A percentile compares a stretch with the other conserved stretches of the same genome.
These are phyloP conservation scores for Aquilaria malaccensis DNA, from an alignment of 345 rosid species.

Conservation along the genomic window DNA sequence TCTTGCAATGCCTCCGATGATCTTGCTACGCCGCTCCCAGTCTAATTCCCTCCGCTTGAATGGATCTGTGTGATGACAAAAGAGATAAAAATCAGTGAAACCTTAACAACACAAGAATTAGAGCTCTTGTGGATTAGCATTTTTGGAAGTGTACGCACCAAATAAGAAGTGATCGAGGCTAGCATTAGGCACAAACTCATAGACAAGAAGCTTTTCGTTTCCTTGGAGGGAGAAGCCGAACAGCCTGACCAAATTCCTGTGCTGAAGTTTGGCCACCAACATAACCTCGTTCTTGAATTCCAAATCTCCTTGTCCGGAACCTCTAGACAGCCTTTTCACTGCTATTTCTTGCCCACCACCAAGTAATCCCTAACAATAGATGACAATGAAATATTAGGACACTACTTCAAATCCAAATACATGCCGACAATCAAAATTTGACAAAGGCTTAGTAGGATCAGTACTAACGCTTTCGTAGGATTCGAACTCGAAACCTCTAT, in stretches of 20 bases:
- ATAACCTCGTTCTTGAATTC: slow-evolving; percentile 34
- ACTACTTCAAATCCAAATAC: too few species aligned
- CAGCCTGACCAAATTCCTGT: slow-evolving; percentile 30
- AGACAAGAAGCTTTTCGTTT: slow-evolving; percentile 27
- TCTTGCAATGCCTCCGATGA: slow-evolving; percentile 29
- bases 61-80: slow-evolving; percentile 8
- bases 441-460: too few species aligned
- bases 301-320: slow-evolving; percentile 20
- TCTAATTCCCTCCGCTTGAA: slow-evolving; percentile 11
- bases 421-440: too few species aligned
- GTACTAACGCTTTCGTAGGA: too few species aligned
- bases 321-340: slow-evolving; percentile 26
- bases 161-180: slow-evolving; percentile 24
- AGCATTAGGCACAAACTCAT: slow-evolving; percentile 23
- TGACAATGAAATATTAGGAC: too few species aligned
- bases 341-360: slow-evolving; percentile 19
- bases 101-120: too few species aligned
- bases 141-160: slow-evolving; percentile 1
- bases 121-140: too few species aligned
- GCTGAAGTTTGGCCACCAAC: slow-evolving; percentile 31
- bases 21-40: slow-evolving; percentile 23
- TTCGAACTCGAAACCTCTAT: too few species aligned
- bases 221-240: slow-evolving; percentile 26
- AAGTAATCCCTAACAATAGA: slow-evolving; percentile 21
- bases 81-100: too few species aligned